Conservation (phyloP, 2,329 filamentous ascomycete species). For the Penicillium sp. region DNA sequence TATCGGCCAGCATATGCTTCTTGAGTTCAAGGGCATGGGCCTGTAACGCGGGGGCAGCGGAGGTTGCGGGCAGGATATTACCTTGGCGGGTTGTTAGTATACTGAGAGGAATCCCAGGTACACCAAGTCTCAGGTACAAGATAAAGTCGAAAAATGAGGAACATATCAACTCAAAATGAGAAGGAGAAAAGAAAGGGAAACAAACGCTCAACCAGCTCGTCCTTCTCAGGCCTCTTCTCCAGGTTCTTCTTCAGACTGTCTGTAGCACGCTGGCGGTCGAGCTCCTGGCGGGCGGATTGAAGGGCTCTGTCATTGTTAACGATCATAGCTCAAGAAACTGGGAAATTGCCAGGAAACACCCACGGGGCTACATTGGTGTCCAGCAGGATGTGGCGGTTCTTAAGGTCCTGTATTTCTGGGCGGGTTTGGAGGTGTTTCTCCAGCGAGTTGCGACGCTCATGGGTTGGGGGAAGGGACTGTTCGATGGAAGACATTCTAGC, state of each 20-base stretch:
- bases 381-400: slow-evolving; percentile 66
- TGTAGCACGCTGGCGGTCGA: slow-evolving; percentile 62
- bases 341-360: slow-evolving; percentile 21
- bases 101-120: background rate
- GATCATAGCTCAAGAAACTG: background rate
- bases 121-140: background rate
- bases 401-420: slow-evolving; percentile 63
- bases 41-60: slow-evolving; percentile 72
- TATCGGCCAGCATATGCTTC: slow-evolving; percentile 83
- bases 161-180: background rate
- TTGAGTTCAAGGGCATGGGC: slow-evolving; percentile 81
- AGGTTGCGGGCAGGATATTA: slow-evolving; percentile 81
- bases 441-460: slow-evolving; percentile 62
- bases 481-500: slow-evolving; percentile 45
- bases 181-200: slow-evolving; percentile 15
- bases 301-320: slow-evolving; percentile 50
- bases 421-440: slow-evolving; percentile 71
- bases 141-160: background rate
- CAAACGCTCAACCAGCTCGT: slow-evolving; percentile 76
- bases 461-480: slow-evolving; percentile 57
- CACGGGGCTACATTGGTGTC: slow-evolving; percentile 67
- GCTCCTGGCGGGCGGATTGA: slow-evolving; percentile 60
- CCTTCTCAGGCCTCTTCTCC: slow-evolving; percentile 63
- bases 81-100: slow-evolving; percentile 48
- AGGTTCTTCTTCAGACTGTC: slow-evolving; percentile 65